Percentiles rank a stretch among this genome's conserved stretches.
Evolutionary conservation across 176 grass and related monocot genomes (phyloP).

Genomic region (Ensete glaucum): DNA sequence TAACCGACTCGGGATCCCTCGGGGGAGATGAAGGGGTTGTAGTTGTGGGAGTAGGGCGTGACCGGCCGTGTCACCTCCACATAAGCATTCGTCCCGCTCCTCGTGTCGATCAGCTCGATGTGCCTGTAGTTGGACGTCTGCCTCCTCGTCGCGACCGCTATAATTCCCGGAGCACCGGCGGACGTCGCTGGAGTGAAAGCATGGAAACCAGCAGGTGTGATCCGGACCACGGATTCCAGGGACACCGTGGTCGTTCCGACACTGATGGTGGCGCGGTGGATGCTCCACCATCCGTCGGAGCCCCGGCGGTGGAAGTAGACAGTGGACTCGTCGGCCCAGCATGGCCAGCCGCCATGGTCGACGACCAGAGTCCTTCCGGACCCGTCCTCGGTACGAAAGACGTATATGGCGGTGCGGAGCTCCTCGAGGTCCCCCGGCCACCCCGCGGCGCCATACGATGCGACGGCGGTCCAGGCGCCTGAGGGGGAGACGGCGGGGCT

Average conservation of each 20-base stretch:
- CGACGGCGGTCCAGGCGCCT: slow-evolving; percentile 62
- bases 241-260: slow-evolving; percentile 11
- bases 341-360: slow-evolving; percentile 58
- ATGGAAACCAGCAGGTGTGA: slow-evolving; percentile 69
- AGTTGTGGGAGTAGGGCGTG: slow-evolving; percentile 58
- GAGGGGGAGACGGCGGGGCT: slow-evolving; percentile 77
- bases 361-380: slow-evolving; percentile 38
- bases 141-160: slow-evolving; percentile 68
- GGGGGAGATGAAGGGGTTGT: slow-evolving; percentile 72
- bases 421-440: slow-evolving; percentile 74
- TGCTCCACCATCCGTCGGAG: slow-evolving; percentile 61
- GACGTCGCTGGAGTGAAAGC: slow-evolving; percentile 80
- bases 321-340: slow-evolving; percentile 66
- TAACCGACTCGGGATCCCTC: slow-evolving; percentile 55
- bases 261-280: slow-evolving; percentile 47
- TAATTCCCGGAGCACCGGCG: slow-evolving; percentile 41
- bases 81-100: slow-evolving; percentile 24
- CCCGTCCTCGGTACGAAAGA: slow-evolving; percentile 53
- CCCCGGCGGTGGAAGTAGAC: slow-evolving; percentile 81
- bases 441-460: slow-evolving; percentile 24
- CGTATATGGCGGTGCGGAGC: slow-evolving; percentile 57
- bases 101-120: slow-evolving; percentile 66
- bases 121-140: slow-evolving; percentile 54
- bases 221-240: slow-evolving; percentile 26
- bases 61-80: slow-evolving; percentile 46